Evolutionary conservation across 2,329 filamentous ascomycete genomes (phyloP), one percentile per base, ranked within the genome.

Genomic region (Rhexocercosporidium sp.): DNA sequence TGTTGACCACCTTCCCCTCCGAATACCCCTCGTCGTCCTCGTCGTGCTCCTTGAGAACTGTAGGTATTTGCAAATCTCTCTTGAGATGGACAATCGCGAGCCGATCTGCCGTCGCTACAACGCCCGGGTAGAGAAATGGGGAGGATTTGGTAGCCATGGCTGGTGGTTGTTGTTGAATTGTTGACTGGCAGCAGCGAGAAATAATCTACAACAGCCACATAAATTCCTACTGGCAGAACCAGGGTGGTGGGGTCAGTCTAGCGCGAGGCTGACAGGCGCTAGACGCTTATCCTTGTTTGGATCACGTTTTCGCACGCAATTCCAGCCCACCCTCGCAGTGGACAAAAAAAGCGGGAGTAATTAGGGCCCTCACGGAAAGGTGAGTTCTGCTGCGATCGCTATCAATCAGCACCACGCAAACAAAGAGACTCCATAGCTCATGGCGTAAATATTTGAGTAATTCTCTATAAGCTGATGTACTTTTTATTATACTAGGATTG

Each of bases 11-110:
- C 56, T 89, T 90, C 41, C 92, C 92, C 77, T 94, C 91, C 34
- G 87, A 86, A 74, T 94, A 94, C 67, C 91, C 92, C 75, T 90
- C 86, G 70, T 90, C 84, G 49, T 87, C 85, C 62, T 88, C 88
- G 44, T 86, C 84, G 25, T 85, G 84, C 34, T 86, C 82, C 70
- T 86, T 84, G 31, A 94, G 86, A 69, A 92, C 89, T 29, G 94
- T 84, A 8, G 95, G 93, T 46, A 94, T 85, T 70, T 94, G 88
- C 69, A 91, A 90, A 79, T 98, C 94, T 80, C 94, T 91, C 69
- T 93, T 95, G 62, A 99, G 86, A 77, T 97, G 92, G 66, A 97
- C 85, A 69, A 98, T 91, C 29, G 94, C 92, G 53, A 98, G 86
- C 3, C 85, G 85, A 73, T 91, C 85, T 25, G 88, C 81, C 12